phyloP scores from a whole-genome alignment of 1,139 yeast genomes.

The Pneumocystis wakefieldiae region DNA sequence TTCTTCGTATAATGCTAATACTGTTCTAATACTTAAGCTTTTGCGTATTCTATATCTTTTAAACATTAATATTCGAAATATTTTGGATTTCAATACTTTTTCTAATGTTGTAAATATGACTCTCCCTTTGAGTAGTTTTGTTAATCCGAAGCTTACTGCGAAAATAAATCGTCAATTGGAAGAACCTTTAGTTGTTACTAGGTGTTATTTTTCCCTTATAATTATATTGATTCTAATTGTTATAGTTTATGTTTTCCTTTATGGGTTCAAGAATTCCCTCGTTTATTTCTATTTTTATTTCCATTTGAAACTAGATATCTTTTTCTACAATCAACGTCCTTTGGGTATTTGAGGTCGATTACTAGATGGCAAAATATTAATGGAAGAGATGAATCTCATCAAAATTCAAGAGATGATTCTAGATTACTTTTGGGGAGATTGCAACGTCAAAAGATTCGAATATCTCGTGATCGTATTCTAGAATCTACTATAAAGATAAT shows the following conservation, averaged over 20 bases:
- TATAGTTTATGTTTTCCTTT: conserved; percentile 65
- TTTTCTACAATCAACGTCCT: conserved; percentile 75
- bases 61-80: conserved; percentile 23
- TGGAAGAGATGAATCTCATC: conserved; percentile 9
- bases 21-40: conserved; percentile 36
- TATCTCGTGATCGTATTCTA: conserved; percentile 54
- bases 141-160: conserved; percentile 73
- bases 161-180: conserved; percentile 77
- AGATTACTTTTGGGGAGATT: conserved; percentile 52
- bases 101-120: conserved; percentile 19
- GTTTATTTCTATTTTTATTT: conserved; percentile 64
- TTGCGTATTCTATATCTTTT: conserved; percentile 40
- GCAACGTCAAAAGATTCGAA: conserved; percentile 64
- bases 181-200: conserved; percentile 72
- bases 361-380: conserved; percentile 55
- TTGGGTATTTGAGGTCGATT: conserved; percentile 76
- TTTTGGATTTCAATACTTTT: conserved; percentile 4
- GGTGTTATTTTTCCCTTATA: neutral
- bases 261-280: conserved; percentile 66
- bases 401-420: conserved; percentile 14
- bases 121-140: conserved; percentile 36
- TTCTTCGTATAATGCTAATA: conserved; percentile 29
- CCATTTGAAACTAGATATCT: conserved; percentile 70
- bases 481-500: conserved; percentile 71
- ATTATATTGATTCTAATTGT: neutral